A percentile compares a stretch with the other conserved stretches of the same genome.
phyloP scores from a whole-genome alignment of 352 stramenopile species.

The Blastocystis sp. region DNA sequence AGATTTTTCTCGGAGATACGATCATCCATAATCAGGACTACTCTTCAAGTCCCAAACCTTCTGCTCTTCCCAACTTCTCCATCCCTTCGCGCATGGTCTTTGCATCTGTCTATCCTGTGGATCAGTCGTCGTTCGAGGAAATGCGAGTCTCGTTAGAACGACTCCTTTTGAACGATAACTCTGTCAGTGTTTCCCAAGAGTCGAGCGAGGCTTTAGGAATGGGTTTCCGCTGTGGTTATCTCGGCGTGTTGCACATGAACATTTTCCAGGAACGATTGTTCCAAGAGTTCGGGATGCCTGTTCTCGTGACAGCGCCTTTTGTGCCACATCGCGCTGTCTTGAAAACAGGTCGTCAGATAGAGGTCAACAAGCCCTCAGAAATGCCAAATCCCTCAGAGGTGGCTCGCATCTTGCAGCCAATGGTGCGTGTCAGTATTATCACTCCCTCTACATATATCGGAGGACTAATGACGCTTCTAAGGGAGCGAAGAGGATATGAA shows the following conservation, averaged over 20 bases:
- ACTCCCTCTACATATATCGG: slow-evolving; percentile 87
- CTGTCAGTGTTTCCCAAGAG: slow-evolving; percentile 87
- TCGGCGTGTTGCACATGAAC: slow-evolving; percentile 94
- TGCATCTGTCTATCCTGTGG: slow-evolving; percentile 91
- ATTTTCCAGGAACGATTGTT: slow-evolving; percentile 93
- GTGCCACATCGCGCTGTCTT: slow-evolving; percentile 83
- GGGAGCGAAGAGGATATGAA: slow-evolving; percentile 71
- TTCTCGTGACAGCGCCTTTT: slow-evolving; percentile 93
- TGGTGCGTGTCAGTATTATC: slow-evolving; percentile 90
- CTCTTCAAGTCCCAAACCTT: not conserved
- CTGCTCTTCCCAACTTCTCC: slow-evolving; percentile 66
- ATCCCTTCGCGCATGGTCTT: slow-evolving; percentile 90
- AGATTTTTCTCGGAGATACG: slow-evolving; percentile 86
- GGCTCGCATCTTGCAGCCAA: slow-evolving; percentile 74
- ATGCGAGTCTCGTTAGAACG: slow-evolving; percentile 87
- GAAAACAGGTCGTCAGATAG: slow-evolving; percentile 19
- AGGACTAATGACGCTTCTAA: slow-evolving; percentile 84
- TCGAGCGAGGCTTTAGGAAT: slow-evolving; percentile 84
- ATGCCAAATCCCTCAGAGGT: not conserved
- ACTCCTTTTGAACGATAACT: slow-evolving; percentile 92
- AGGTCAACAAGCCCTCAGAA: slow-evolving; percentile 18
- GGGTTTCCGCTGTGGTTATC: slow-evolving; percentile 90
- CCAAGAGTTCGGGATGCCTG: slow-evolving; percentile 92
- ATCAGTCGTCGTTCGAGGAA: slow-evolving; percentile 89
- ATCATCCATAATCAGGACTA: slow-evolving; percentile 65